A percentile compares a stretch with the other conserved stretches of the same genome.
Conservation (phyloP, 2,329 filamentous ascomycete species). For the Phyllosticta citriasiana region DNA sequence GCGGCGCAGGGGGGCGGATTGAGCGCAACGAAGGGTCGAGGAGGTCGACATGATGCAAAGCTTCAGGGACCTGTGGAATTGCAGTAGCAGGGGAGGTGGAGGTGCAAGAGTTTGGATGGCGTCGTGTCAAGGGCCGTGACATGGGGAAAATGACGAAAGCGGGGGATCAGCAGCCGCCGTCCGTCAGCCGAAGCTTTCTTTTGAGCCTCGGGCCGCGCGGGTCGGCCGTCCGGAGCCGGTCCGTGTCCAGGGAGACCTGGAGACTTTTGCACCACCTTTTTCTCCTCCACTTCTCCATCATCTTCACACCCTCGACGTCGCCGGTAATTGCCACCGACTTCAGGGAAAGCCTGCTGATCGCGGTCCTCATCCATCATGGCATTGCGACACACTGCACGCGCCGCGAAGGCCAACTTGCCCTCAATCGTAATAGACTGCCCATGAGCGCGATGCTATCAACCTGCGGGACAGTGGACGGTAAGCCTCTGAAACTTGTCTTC, state of each 20-base stretch:
- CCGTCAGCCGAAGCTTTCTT: background rate
- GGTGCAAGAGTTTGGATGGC: background rate
- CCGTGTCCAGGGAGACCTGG: background rate
- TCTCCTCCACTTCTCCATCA: background rate
- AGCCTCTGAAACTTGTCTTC: background rate
- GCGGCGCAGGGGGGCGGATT: background rate
- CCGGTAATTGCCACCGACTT: background rate
- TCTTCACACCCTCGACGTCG: background rate
- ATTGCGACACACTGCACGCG: background rate
- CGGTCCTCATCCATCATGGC: background rate
- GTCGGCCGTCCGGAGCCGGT: background rate
- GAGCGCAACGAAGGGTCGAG: background rate
- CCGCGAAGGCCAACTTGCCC: background rate
- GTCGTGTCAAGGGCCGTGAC: background rate
- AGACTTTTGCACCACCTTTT: background rate
- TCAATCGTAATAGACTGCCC: background rate
- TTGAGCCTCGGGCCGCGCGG: background rate
- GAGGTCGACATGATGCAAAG: background rate
- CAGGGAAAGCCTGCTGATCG: too few species aligned
- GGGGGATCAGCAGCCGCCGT: background rate
- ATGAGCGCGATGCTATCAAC: background rate
- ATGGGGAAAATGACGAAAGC: conserved; percentile 1
- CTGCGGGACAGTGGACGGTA: background rate
- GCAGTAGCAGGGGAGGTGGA: background rate
- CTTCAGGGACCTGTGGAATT: background rate